Evolutionary conservation across 495 filamentous ascomycete species (phyloP), one percentile per base, ranked within the genome.

Genomic region (Hyaloscypha variabilis): DNA sequence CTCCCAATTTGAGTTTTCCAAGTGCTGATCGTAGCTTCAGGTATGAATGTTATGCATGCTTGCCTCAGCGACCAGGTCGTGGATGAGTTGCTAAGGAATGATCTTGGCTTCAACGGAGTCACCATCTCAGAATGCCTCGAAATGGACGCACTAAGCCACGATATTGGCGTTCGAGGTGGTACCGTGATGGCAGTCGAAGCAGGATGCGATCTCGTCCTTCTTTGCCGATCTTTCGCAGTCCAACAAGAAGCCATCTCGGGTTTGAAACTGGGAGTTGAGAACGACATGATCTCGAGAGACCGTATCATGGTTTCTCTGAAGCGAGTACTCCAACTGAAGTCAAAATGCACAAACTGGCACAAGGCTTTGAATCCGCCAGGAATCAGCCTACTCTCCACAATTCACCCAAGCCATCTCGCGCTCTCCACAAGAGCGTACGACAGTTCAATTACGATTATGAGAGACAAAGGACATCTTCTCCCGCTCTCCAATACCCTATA

Each of bases 71-170:
- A 96, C 65, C 92, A 96, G 71, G 91, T 97, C 6, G 91, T 97
- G 24, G 90, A 96, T 65, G 91, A 92, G 42, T 78, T 96, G 19
- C 77, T 97, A 19, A 83, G 93, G 21, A 88, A 89, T 56, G 91
- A 96, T 66, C 82, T 97, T 52, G 88, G 90, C 8, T 97, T 97
- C 71, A 83, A 91, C 63, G 93, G 93, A 3, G 93, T 97, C 8
- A 92, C 92, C n/a, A 90, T 97, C 51, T 96, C 92, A 0, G 93
- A 97, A 71, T 97, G 93, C 63, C 80, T 96, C n/a, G 93, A 96
- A 74, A 97, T 96, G 93, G 93, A 97, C 69, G 91, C 92, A 1
- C 82, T 97, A 17, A 90, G 90, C 58, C 91, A 93, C 67, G 94
- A 96, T 67, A 95, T 96, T 67, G 93, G 93, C 14, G 91, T 97